Base-by-base conservation (phyloP, 139 green algal species). In the Deuterostichococcus epilithicus region DNA sequence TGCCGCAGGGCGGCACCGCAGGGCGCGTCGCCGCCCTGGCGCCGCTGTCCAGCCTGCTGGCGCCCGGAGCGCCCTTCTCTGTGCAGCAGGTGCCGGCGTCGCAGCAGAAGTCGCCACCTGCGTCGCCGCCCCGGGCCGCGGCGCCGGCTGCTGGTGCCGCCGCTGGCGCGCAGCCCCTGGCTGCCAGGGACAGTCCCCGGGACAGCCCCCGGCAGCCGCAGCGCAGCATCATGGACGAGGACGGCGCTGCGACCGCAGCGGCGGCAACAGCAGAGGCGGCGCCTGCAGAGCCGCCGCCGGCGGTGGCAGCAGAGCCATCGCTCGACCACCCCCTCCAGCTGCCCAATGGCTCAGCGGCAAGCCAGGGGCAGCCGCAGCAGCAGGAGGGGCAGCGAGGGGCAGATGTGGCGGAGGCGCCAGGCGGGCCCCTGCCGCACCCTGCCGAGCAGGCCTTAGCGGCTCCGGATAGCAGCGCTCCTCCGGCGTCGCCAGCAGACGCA, bases 31-130 rank as follows among this genome's bases (percentile, higher is more conserved):
- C 33, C 8, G 44, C 52, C 15, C 36, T 44, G 20, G 35, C 33
- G 13, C 68, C 68, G 73, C 37, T 38, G 42, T 72, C 73, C 38
- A 63, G 70, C 33, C 39, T 79, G 36, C 73, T 45, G 75, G 20
- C 42, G 36, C 59, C 63, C 20, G 32, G 26, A 39, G n/a, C 74
- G 34, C 25, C 35, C 0, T 39, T 39, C 30, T 47, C 42, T 34
- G n/a, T 47, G 63, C 73, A 76, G 42, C 69, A 73, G 60, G 58
- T 66, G 69, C 52, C 26, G 42, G 13, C 42, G 74, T 18, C n/a
- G 45, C 42, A 20, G 68, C 73, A 80, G 38, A 32, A 13, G 10
- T 13, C 42, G 42, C 42, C 42, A 52, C 10, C 42, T 8, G 42
- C 42, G 13, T 8, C 42, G 8, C 42, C 42, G 13, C 8, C 13